These are phyloP conservation scores for Debaryomyces singareniensis DNA, from an alignment of 1,139 yeast genomes.

Conservation along the genomic window DNA sequence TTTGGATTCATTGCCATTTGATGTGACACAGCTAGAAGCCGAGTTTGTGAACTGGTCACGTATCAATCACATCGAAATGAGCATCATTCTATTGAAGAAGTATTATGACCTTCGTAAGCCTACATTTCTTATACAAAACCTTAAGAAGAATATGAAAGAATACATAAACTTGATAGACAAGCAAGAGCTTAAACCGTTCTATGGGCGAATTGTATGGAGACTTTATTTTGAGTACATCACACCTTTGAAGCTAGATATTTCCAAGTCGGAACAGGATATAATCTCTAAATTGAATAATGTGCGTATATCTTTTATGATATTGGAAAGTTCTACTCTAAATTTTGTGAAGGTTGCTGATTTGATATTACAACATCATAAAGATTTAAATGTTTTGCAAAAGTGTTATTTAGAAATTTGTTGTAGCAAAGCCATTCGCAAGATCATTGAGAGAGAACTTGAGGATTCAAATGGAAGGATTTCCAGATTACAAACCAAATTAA, in stretches of 20 bases:
- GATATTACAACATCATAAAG: constrained; percentile 11
- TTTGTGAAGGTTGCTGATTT: constrained; percentile 11
- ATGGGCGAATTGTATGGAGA: constrained; percentile 39
- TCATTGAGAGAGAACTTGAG: constrained; percentile 8
- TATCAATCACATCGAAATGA: constrained; percentile 15
- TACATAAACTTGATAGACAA: constrained; percentile 23
- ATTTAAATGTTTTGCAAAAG: constrained; percentile 18
- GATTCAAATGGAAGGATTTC: constrained; percentile 7
- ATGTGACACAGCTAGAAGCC: constrained; percentile 7
- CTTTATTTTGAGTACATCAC: constrained; percentile 32
- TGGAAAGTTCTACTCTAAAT: constrained; percentile 29
- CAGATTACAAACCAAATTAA: constrained; percentile 18
- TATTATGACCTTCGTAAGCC: constrained; percentile 28
- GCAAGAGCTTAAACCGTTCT: constrained; percentile 25
- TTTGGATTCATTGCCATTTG: constrained; percentile 19
- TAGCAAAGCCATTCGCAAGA: constrained; percentile 10
- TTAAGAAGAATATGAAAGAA: constrained; percentile 21
- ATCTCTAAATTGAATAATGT: constrained; percentile 17
- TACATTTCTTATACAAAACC: constrained; percentile 22
- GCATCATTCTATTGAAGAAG: constrained; percentile 30
- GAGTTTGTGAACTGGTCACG: constrained; percentile 7
- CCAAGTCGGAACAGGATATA: constrained; percentile 18
- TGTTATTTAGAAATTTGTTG: constrained; percentile 20
- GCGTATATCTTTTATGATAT: constrained; percentile 30
- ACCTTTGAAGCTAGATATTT: constrained; percentile 7